These are phyloP conservation scores for Silene vulgaris DNA, from an alignment of 179 eudicot species.

Conservation along the genomic window DNA sequence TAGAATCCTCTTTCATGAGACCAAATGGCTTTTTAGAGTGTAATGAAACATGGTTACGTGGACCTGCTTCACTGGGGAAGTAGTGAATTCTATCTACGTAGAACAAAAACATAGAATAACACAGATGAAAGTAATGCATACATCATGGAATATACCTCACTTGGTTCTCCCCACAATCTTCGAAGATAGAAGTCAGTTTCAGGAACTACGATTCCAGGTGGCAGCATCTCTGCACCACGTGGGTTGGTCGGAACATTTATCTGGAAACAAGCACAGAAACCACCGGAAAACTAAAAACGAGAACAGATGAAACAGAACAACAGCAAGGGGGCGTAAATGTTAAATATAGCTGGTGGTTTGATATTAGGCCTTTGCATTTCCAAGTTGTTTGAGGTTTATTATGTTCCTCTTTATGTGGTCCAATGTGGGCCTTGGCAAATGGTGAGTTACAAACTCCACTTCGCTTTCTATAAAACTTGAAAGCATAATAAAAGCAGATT, in stretches of 20 bases:
- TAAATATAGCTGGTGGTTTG: too few relatives aligned
- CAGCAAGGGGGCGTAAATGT: background rate
- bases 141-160: constrained; percentile 48
- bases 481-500: background rate
- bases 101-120: background rate
- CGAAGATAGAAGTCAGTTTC: constrained; percentile 76
- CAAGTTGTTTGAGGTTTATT: too few relatives aligned
- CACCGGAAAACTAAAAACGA: constrained; percentile 16
- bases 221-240: constrained; percentile 88
- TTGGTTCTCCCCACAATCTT: constrained; percentile 96
- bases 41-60: background rate
- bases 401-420: too few relatives aligned
- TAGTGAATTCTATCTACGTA: background rate
- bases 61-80: background rate
- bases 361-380: too few relatives aligned
- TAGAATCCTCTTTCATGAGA: background rate
- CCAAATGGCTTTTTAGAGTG: background rate
- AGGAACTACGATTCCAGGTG: constrained; percentile 81
- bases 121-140: background rate
- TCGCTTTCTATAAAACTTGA: background rate
- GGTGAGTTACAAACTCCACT: too few relatives aligned
- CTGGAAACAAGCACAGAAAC: constrained; percentile 35
- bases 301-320: background rate
- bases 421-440: too few relatives aligned
- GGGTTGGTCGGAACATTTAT: constrained; percentile 84